These are phyloP conservation scores for Iris macrosiphon DNA, from an alignment of 106 monocot genomes.

Conservation along the genomic window DNA sequence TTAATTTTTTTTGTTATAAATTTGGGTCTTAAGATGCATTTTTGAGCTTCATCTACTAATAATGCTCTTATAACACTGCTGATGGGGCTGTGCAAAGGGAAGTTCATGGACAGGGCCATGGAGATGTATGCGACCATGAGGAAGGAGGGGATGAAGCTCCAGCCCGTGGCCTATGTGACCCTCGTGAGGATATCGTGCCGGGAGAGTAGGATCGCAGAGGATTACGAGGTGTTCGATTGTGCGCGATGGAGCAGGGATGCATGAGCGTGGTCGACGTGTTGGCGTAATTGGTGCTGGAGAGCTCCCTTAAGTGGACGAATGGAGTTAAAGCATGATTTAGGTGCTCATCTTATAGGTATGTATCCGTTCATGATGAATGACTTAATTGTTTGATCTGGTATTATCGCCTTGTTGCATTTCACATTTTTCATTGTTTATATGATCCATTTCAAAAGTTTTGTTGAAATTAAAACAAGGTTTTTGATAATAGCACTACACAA, in stretches of 20 bases:
- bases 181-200: constrained; percentile 62
- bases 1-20: too few relatives aligned
- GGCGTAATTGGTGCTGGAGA: constrained; percentile 67
- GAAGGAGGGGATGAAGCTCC: constrained; percentile 57
- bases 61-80: too few relatives aligned
- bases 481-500: too few relatives aligned
- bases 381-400: too few relatives aligned
- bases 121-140: constrained; percentile 66
- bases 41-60: too few relatives aligned
- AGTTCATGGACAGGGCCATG: constrained; percentile 59
- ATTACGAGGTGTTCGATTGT: constrained; percentile 92
- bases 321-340: constrained; percentile 27
- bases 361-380: background rate
- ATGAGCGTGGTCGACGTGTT: constrained; percentile 59
- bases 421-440: too few relatives aligned
- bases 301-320: constrained; percentile 65
- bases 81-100: constrained; percentile 77
- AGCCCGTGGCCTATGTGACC: constrained; percentile 61
- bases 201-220: constrained; percentile 53
- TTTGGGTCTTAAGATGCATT: too few relatives aligned
- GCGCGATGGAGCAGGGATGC: constrained; percentile 66
- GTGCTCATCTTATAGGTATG: background rate
- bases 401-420: too few relatives aligned
- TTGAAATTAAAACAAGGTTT: too few relatives aligned
- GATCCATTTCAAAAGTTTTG: too few relatives aligned